Base-by-base conservation (phyloP, 1,284 basidiomycete species). In the Sporisorium reilianum region DNA sequence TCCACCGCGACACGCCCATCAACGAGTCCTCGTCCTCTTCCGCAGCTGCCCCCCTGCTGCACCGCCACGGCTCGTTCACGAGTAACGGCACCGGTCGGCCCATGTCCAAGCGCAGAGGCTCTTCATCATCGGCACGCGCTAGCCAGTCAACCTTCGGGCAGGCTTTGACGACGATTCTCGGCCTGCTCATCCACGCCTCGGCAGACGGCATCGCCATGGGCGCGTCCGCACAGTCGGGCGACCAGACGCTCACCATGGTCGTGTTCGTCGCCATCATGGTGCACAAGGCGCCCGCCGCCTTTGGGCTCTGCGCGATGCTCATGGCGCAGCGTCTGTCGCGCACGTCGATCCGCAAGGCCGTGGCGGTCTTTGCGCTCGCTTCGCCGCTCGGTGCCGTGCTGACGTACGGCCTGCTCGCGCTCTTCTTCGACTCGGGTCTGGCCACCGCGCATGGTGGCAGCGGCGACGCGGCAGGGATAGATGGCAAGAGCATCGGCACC, bases 401-500 rank as follows among this genome's bases (percentile, higher is more conserved):
- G n/a, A 82, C 72, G 8, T 64, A 75, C 34, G 56, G 26, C 0
- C 18, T 59, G 26, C 44, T 75, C 5, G 55, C 55, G 5, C 9
- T 64, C 16, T 63, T 63, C 23, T 69, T 75, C 8, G 63, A 69
- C 26, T 34, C 52, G 3, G 62, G 41, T 18, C 10, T 53, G 4
- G 48, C 51, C 0, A 25, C 30, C 0, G 53, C 34, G 8, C 20
- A 51, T 18, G 44, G 32, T 16, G 25, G 23, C 14, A 25, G 36
- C 28, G 45, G 48, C 12, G 32, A 41, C 0, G 50, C 25, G 6
- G 55, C 26, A 16, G 64, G 64, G 20, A 78, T 83, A 6, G 71
- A 73, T 25, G 56, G 50, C 0, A 77, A 57, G 34, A 72, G 79
- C 26, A 91, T 92, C 0, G 93, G 93, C 7, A 85, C 89, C 8